Evolutionary conservation across 2,329 filamentous ascomycete genomes (phyloP), one percentile per base, ranked within the genome.

Genomic region (Coniochaeta hoffmannii): DNA sequence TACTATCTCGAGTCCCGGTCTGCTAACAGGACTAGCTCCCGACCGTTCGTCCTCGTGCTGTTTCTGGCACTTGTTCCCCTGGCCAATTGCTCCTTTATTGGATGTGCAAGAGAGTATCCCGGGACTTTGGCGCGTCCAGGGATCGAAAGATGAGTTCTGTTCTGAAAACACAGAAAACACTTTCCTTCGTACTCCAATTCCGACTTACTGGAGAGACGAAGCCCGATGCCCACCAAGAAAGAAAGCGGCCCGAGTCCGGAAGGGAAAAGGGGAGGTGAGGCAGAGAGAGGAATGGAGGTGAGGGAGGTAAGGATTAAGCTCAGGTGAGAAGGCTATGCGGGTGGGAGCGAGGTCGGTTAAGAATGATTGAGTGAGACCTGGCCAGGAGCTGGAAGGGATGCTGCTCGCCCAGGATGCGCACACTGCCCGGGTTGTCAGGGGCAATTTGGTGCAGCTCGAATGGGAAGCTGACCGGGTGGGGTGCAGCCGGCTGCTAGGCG

Each of bases 261-360:
- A 34, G 15, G 8, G n/a, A 7, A 19, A 51, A 50, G 24, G 30
- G 28, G 10, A 4, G 8, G n/a, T 10, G 31, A 12, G n/a, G 19
- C 7, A 41, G 6, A 28, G 15, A 15, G 46, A 34, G 30, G 49
- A 31, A 12, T 11, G 31, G 28, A 51, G 49, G 49, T 32, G 49
- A 32, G 28, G 49, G 28, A 31, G 49, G 49, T 31, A 51, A 51
- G 31, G 26, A 51, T 14, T 4, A 15, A 26, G 14, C 19, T 46
- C 31, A 34, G 49, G 26, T 51, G 49, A 31, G 26, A 50, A n/a
- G 36, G 17, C 10, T 28, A 10, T 26, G 31, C 26, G 28, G 49
- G 49, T 31, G 49, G 49, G 49, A 34, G 31, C 28, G 11, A 34
- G 49, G n/a, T 51, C 17, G 49, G 49, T 51, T 51, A 51, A 51